Evolutionary conservation across 2,329 filamentous ascomycete genomes (phyloP), one percentile per base, ranked within the genome.

Genomic region (Keithomyces neogunnii): DNA sequence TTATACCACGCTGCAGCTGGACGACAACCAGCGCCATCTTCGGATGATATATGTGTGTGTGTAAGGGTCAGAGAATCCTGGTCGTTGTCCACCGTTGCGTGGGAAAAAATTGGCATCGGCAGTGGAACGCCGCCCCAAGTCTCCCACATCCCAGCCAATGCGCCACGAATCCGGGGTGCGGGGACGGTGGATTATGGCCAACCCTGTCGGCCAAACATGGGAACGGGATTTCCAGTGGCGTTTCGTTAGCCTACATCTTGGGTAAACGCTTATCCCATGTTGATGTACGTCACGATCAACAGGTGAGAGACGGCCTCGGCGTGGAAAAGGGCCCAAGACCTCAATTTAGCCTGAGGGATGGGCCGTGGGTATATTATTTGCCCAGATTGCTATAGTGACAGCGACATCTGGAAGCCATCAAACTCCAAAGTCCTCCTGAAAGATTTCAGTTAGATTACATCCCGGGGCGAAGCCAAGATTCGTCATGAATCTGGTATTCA

Each of bases 381-480:
- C 39, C 39, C 26, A 42, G 4, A n/a, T 42, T 42, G 39, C 39
- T 42, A 28, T 28, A 42, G 39, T 3, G 28, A 42, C 19, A 29
- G 6, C 4, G 39, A 8, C 26, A 26, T 28, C 5, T 7, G 36
- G 8, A 50, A 54, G 39, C 39, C 28, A 39, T 60, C 51, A 65
- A 55, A 57, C 56, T 19, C 69, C 66, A 60, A 69, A 73, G 30
- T 72, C 69, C 30, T 67, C 63, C 49, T 63, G 61, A 56, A 67
- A 66, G 69, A 80, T 72, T 56, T 82, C 79, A 0, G 74, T 72
- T 47, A 84, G 69, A 52, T 82, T 80, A 35, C 78, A 76, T 30
- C 81, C 81, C 0, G 82, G 81, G 1, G 76, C 80, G 61, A 85
- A 84, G 0, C 82, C 82, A 26, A 86, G 69, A 57, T 85, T 85